These are phyloP conservation scores for Amaranthus tricolor DNA, from an alignment of 179 eudicot genomes.

Conservation along the genomic window DNA sequence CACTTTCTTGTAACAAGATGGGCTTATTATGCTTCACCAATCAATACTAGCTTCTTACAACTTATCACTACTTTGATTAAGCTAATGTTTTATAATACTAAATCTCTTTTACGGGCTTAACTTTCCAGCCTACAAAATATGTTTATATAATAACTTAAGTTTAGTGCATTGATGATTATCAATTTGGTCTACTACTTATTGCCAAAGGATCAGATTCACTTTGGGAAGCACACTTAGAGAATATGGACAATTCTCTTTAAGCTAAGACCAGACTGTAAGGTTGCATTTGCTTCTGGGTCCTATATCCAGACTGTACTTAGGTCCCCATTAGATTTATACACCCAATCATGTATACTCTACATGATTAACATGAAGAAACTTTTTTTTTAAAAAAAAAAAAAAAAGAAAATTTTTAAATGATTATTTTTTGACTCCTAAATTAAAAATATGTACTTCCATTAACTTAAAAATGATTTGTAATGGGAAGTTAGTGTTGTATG, in stretches of 20 bases:
- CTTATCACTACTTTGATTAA: not conserved
- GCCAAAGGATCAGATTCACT: constrained; percentile 24
- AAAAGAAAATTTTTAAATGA: not conserved
- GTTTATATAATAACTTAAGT: not conserved
- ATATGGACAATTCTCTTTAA: constrained; percentile 26
- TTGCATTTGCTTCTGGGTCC: constrained; percentile 22
- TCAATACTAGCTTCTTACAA: not conserved
- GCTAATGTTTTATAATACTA: not conserved
- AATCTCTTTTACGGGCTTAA: not conserved
- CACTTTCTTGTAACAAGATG: constrained; percentile 26
- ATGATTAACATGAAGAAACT: not conserved
- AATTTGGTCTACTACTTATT: not conserved
- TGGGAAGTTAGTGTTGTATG: constrained; percentile 3
- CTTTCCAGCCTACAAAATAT: constrained; percentile 26
- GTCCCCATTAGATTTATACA: constrained; percentile 14
- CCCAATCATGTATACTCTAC: constrained; percentile 20
- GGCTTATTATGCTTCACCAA: not conserved
- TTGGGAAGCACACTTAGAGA: constrained; percentile 15
- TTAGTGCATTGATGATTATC: not conserved
- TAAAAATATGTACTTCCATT: not conserved
- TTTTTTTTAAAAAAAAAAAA: not conserved
- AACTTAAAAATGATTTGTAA: not conserved
- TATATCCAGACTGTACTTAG: constrained; percentile 30
- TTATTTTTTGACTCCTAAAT: not conserved
- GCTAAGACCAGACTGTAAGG: constrained; percentile 34